These are phyloP conservation scores for Sporisorium sorghi DNA, from an alignment of 1,284 basidiomycete genomes.

Conservation along the genomic window DNA sequence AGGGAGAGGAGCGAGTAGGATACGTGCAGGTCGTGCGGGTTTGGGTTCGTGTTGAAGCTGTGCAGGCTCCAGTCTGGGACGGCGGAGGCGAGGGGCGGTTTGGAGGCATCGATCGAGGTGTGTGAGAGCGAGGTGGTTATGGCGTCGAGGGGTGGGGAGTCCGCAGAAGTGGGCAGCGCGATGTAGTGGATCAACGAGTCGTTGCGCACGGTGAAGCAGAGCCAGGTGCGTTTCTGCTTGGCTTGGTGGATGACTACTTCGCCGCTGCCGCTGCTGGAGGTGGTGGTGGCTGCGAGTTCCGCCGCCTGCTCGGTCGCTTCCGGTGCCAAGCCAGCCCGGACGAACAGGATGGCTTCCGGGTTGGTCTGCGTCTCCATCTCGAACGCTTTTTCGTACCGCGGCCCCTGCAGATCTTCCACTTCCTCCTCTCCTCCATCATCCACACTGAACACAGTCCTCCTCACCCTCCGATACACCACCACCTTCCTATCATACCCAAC, in stretches of 20 bases:
- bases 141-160: background rate
- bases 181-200: constrained; percentile 60
- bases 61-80: constrained; percentile 39
- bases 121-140: constrained; percentile 6
- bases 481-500: constrained; percentile 63
- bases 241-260: constrained; percentile 29
- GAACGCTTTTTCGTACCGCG: constrained; percentile 42
- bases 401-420: constrained; percentile 28
- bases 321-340: constrained; percentile 38
- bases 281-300: background rate
- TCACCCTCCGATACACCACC: constrained; percentile 49
- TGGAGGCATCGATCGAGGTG: constrained; percentile 2
- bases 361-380: constrained; percentile 56
- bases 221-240: constrained; percentile 42
- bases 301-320: background rate
- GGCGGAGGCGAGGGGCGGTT: background rate
- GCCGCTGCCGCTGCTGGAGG: background rate
- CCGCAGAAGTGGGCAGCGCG: constrained; percentile 48
- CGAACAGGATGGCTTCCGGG: constrained; percentile 63
- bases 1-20: constrained; percentile 63
- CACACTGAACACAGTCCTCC: background rate
- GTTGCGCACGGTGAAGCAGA: constrained; percentile 57
- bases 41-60: constrained; percentile 62
- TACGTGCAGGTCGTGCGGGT: constrained; percentile 54
- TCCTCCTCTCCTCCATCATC: constrained; percentile 16